Conservation (phyloP, 2,329 filamentous ascomycete genomes). For the Trichophyton equinum region DNA sequence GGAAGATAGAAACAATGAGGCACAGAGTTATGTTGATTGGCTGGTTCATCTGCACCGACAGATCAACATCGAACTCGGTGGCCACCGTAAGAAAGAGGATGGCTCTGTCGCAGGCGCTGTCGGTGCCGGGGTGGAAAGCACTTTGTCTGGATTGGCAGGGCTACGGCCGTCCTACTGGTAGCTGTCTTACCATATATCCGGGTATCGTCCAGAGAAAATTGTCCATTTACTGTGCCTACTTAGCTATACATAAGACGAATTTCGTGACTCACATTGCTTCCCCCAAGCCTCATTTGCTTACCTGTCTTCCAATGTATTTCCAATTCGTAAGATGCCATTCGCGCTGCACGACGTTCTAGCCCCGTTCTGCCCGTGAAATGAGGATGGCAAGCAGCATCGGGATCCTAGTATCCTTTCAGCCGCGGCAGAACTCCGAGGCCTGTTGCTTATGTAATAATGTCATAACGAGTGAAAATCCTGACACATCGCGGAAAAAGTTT, state of each 20-base stretch:
- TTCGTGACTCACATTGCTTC: not conserved
- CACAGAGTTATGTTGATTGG: slow-evolving; percentile 97
- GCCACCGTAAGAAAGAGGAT: slow-evolving; percentile 38
- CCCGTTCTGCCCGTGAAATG: no score
- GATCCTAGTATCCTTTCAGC: no score
- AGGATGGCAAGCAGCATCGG: no score
- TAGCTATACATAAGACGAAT: not conserved
- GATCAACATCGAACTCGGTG: slow-evolving; percentile 69
- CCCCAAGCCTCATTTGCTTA: not conserved
- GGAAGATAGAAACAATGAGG: slow-evolving; percentile 94
- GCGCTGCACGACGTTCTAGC: no score
- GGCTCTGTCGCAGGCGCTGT: slow-evolving; percentile 15
- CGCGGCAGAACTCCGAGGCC: no score
- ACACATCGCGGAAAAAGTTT: not conserved
- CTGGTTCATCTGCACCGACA: slow-evolving; percentile 86
- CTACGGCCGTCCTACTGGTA: slow-evolving; percentile 37
- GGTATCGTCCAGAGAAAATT: slow-evolving; percentile 1
- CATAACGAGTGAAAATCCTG: not conserved
- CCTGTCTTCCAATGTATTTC: no score
- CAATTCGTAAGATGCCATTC: no score
- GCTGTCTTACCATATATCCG: slow-evolving; percentile 3
- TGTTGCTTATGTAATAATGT: not conserved
- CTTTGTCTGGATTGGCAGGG: slow-evolving; percentile 34
- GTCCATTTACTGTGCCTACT: not conserved
- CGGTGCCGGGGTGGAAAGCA: slow-evolving; percentile 22